phyloP scores from a whole-genome alignment of 2,329 filamentous ascomycete genomes.

The Fonsecaea monophora region DNA sequence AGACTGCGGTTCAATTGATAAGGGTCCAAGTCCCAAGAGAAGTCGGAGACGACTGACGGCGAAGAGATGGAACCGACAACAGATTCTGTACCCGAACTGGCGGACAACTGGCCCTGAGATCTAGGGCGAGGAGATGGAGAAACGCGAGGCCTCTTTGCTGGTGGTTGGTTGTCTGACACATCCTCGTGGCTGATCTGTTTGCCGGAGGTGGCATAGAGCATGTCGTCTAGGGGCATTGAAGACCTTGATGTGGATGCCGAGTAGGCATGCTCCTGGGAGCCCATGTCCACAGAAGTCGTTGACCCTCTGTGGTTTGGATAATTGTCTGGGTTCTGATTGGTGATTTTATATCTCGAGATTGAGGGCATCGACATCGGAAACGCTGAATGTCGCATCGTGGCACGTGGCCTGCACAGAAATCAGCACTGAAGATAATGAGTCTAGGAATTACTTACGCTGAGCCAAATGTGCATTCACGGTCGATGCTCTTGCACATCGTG shows the following conservation, averaged over 20 bases:
- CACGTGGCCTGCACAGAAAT: slow-evolving; percentile 19
- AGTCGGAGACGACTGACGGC: slow-evolving; percentile 17
- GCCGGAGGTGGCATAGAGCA: slow-evolving; percentile 40
- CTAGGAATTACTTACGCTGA: slow-evolving; percentile 65
- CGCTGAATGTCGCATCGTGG: slow-evolving; percentile 18
- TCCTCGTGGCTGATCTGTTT: slow-evolving; percentile 42
- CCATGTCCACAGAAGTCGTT: slow-evolving; percentile 40
- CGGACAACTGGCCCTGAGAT: slow-evolving; percentile 17
- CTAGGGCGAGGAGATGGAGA: slow-evolving; percentile 35
- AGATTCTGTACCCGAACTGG: slow-evolving; percentile 14
- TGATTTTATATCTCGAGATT: slow-evolving; percentile 28
- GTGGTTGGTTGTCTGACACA: slow-evolving; percentile 41
- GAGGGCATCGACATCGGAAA: slow-evolving; percentile 18
- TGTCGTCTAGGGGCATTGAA: slow-evolving; percentile 27
- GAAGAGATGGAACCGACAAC: slow-evolving; percentile 12
- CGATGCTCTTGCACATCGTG: slow-evolving; percentile 90
- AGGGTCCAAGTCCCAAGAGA: slow-evolving; percentile 61
- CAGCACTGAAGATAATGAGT: slow-evolving; percentile 1
- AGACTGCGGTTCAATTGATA: slow-evolving; percentile 58
- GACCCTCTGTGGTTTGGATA: slow-evolving; percentile 21
- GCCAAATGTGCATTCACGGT: slow-evolving; percentile 81
- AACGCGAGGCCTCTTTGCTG: slow-evolving; percentile 38
- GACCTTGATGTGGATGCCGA: slow-evolving; percentile 29
- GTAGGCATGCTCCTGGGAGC: slow-evolving; percentile 44
- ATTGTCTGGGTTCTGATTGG: slow-evolving; percentile 23